These are phyloP conservation scores for Termitomyces heimii DNA, from an alignment of 768 basidiomycete genomes.

Conservation along the genomic window DNA sequence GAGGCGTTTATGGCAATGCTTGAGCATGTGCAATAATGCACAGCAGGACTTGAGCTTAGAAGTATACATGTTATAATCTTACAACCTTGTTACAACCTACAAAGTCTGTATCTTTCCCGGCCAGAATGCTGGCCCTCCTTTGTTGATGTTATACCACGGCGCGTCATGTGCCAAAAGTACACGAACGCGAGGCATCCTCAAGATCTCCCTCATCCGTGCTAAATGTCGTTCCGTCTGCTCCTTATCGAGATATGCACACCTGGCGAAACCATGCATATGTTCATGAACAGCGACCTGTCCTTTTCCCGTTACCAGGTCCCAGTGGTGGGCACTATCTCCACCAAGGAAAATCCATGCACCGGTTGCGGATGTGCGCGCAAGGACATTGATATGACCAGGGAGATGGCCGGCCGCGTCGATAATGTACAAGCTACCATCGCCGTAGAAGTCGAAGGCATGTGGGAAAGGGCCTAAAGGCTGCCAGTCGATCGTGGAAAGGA, in stretches of 20 bases:
- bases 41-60: not conserved
- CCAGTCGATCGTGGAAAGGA: conserved; percentile 11
- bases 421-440: conserved; percentile 54
- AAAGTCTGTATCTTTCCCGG: conserved; percentile 26
- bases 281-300: conserved; percentile 28
- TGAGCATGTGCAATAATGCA: not conserved
- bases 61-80: not conserved
- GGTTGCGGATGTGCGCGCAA: conserved; percentile 46
- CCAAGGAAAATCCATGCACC: conserved; percentile 52
- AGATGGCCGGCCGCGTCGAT: conserved; percentile 55
- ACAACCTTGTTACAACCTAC: not conserved
- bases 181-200: conserved; percentile 30
- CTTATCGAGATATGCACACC: conserved; percentile 39
- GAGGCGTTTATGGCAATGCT: not conserved
- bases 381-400: conserved; percentile 46
- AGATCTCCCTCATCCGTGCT: conserved; percentile 23
- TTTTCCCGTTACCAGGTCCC: conserved; percentile 42
- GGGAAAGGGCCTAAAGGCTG: conserved; percentile 22
- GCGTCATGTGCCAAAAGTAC: conserved; percentile 51
- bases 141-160: conserved; percentile 22
- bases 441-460: conserved; percentile 44
- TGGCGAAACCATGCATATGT: conserved; percentile 16
- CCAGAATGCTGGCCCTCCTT: conserved; percentile 28
- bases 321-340: conserved; percentile 53
- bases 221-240: conserved; percentile 37